Percentiles rank a stretch among this genome's conserved stretches.
phyloP scores from a whole-genome alignment of 1,284 basidiomycete genomes.

The Chalciporus piperatoides region DNA sequence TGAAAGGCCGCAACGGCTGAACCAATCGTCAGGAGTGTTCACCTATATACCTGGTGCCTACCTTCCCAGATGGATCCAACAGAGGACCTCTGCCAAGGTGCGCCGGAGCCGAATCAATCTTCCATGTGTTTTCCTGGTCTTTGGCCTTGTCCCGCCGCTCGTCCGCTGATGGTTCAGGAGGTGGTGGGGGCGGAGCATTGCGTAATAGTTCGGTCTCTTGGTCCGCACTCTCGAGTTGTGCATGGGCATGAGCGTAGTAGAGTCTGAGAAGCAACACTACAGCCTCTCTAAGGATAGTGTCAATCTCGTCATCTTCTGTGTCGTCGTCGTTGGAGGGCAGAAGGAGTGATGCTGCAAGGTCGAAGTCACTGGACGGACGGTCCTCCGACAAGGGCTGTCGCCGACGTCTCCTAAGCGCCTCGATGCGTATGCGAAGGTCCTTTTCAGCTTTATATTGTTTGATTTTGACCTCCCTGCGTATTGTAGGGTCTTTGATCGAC shows the following conservation, averaged over 20 bases:
- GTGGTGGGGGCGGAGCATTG: constrained; percentile 47
- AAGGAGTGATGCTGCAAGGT: constrained; percentile 63
- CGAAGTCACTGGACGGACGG: constrained; percentile 47
- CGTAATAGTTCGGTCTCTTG: constrained; percentile 75
- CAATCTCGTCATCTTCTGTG: constrained; percentile 56
- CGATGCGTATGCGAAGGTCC: constrained; percentile 65
- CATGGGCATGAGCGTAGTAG: constrained; percentile 65
- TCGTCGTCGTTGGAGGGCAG: constrained; percentile 44
- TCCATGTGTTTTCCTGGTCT: constrained; percentile 67
- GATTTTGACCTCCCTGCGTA: constrained; percentile 82
- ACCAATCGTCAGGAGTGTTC: constrained; percentile 6
- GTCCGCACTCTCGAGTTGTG: constrained; percentile 64
- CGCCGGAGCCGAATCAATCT: constrained; percentile 55
- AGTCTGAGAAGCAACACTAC: constrained; percentile 71
- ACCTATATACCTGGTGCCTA: constrained; percentile 27
- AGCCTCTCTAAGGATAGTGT: constrained; percentile 63
- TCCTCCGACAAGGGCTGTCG: constrained; percentile 37
- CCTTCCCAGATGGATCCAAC: constrained; percentile 73
- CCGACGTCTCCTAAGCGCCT: constrained; percentile 54
- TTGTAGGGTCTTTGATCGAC: constrained; percentile 57
- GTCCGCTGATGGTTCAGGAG: constrained; percentile 33
- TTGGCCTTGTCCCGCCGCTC: constrained; percentile 37
- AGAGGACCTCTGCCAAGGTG: constrained; percentile 60
- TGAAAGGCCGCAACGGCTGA: constrained; percentile 84
- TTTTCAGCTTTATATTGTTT: constrained; percentile 84